Evolutionary conservation across 768 basidiomycete genomes (phyloP), one percentile per base, ranked within the genome.

Genomic region (Suillus clintonianus): DNA sequence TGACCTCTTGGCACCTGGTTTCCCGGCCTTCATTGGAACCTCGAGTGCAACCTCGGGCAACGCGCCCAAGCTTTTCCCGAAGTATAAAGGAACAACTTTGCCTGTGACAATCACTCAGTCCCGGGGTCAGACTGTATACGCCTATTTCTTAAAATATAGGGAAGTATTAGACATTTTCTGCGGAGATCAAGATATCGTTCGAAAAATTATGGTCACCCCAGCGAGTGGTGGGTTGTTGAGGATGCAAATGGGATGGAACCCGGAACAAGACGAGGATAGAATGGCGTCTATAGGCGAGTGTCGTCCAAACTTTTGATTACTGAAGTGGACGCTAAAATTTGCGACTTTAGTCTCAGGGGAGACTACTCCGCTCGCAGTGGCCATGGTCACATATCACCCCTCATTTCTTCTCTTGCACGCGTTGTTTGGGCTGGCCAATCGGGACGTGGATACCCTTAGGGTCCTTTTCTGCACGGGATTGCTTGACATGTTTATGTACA

Each of bases 401-500:
- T 65, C 68, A 7, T 68, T 67, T 32, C 48, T 71, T 13, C 27
- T 62, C 24, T 65, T 69, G 10, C 65, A 71, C 6, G 65, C 42
- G 4, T 47, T 71, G 51, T 71, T 71, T 50, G 64, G 47, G 27
- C 66, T 71, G 36, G 43, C 47, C 4, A n/a, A 64, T 50, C 42
- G 32, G 5, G 60, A 55, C 11, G 24, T 68, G 30, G 65, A 68
- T 48, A 69, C 63, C 19, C 59, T 72, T 42, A 64, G 59, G 39
- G 65, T 66, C 0, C 30, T 71, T 4, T 73, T 65, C 47, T 62
- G 58, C 17, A 69, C 62, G 30, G 32, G 64, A 11, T 69, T 72
- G 24, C 5, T 71, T 1, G 69, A 73, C 41, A 71, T 72, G 70
- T 59, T 67, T n/a, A 62, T 63, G 14, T 62, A 61, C 51, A 64